Evolutionary conservation across 176 grass and related monocot genomes (phyloP).

Genomic region (Tuctoria greenei): DNA sequence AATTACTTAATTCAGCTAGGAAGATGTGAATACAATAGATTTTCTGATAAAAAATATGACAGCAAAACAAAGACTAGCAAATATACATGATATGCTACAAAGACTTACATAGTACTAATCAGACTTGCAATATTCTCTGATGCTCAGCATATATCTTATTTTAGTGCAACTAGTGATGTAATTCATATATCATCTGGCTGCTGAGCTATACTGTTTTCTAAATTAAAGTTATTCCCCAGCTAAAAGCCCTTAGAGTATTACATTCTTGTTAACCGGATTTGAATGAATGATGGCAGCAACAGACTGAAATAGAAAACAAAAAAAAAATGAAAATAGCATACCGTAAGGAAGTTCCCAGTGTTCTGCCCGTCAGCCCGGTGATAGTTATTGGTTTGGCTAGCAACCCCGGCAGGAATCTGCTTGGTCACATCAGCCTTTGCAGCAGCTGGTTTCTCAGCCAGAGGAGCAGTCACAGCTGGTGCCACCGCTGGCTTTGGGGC

Average conservation of each 20-base stretch:
- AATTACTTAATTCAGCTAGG: background rate
- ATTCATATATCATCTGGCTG: background rate
- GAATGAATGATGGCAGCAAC: background rate
- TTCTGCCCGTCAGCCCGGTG: slow-evolving; percentile 71
- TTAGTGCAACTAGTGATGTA: background rate
- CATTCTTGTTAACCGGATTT: background rate
- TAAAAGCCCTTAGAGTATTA: background rate
- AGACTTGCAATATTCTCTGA: background rate
- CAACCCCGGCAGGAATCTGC: slow-evolving; percentile 67
- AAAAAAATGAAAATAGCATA: slow-evolving; percentile 10
- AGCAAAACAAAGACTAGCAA: background rate
- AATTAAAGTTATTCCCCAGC: background rate
- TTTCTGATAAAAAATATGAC: background rate
- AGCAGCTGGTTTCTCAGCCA: slow-evolving; percentile 42
- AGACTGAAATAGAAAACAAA: background rate
- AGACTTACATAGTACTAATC: background rate
- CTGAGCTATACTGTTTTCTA: background rate
- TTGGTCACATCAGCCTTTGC: slow-evolving; percentile 40
- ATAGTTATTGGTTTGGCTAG: slow-evolving; percentile 65
- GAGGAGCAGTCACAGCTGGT: slow-evolving; percentile 31
- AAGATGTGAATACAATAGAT: background rate
- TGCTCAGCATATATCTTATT: slow-evolving; percentile 2
- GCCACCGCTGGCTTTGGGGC: background rate
- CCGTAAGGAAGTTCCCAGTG: slow-evolving; percentile 78
- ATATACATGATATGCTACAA: background rate